Evolutionary conservation across 768 basidiomycete genomes (phyloP).

Genomic region (Hypholoma sublateritium): DNA sequence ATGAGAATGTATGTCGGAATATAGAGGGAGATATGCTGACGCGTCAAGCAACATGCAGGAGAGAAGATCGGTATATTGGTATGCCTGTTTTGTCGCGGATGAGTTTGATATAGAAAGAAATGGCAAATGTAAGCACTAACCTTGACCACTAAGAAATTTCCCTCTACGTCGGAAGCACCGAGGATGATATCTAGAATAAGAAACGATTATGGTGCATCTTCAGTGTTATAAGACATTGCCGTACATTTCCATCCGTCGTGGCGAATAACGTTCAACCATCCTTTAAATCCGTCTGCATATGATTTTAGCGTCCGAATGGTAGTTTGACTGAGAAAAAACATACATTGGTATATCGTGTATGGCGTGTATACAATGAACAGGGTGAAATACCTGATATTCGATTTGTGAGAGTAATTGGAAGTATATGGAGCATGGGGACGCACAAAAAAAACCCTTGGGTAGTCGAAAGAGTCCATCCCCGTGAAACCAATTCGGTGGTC

Average conservation of each 20-base stretch:
- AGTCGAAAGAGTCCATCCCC: conserved; percentile 74
- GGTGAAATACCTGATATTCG: conserved; percentile 65
- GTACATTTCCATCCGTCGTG: conserved; percentile 88
- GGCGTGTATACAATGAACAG: conserved; percentile 79
- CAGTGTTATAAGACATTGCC: conserved; percentile 18
- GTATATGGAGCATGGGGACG: conserved; percentile 24
- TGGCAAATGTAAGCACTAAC: conserved; percentile 26
- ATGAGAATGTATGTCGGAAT: not conserved
- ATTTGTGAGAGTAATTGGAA: not conserved
- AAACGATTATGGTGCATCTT: not conserved
- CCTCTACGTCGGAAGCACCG: conserved; percentile 82
- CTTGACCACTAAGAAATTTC: conserved; percentile 84
- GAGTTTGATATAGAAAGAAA: not conserved
- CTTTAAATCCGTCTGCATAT: conserved; percentile 73
- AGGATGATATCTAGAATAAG: conserved; percentile 64
- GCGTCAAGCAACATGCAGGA: conserved; percentile 94
- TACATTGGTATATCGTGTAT: conserved; percentile 87
- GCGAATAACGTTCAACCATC: conserved; percentile 73
- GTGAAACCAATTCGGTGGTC: conserved; percentile 70
- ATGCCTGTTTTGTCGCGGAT: conserved; percentile 46
- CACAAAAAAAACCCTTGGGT: conserved; percentile 86
- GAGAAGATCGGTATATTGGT: conserved; percentile 82
- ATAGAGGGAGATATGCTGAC: conserved; percentile 35
- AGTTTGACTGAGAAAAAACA: conserved; percentile 22
- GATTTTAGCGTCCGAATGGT: not conserved